Base-by-base conservation (phyloP, 2,329 filamentous ascomycete genomes). In the Fusarium zealandicum region DNA sequence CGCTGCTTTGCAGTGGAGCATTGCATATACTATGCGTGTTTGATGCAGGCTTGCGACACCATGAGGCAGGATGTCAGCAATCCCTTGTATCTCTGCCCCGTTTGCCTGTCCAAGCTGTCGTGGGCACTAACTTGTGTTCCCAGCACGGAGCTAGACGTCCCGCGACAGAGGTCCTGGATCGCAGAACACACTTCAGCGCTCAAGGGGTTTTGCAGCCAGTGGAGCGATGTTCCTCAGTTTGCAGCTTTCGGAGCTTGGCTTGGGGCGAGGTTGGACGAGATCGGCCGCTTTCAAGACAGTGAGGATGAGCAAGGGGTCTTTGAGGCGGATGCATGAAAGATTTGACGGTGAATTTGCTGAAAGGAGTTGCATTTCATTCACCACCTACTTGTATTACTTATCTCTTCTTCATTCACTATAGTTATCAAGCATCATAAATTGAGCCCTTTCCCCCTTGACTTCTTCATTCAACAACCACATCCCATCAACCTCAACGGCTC, bases 1-100 rank as follows among this genome's bases (percentile, higher is more conserved):
- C 88, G 90, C 68, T 90, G 86, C 64, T 80, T 90, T 31, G 84
- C 82, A 0, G 76, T 90, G 12, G 86, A 71, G 7, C 87, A 90
- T 66, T 90, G 88, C 65, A 73, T 81, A 0, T 88, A 85, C 63
- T 87, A 84, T 60, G 83, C 85, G 0, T 89, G 85, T 60, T 76
- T 79, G 3, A 87, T 88, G 85, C 85, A 89, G 66, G 78, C 82
- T 5, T 85, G 82, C 1, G 79, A 80, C 0, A 76, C 78, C 1
- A 73, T 87, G 32, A 73, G 70, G 0, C 86, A 89, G 67, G 85
- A 88, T 64, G 74, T 78, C 3, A 72, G 85, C 35, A 85, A 88
- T 64, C 85, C 86, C 18, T 84, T 85, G 1, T 88, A 86, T 60
- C 63, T 88, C 4, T 89, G 85, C 59, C 83, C 81, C 0, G 75